phyloP scores from a whole-genome alignment of 75 land plant species.

The Cryptomeria japonica region DNA sequence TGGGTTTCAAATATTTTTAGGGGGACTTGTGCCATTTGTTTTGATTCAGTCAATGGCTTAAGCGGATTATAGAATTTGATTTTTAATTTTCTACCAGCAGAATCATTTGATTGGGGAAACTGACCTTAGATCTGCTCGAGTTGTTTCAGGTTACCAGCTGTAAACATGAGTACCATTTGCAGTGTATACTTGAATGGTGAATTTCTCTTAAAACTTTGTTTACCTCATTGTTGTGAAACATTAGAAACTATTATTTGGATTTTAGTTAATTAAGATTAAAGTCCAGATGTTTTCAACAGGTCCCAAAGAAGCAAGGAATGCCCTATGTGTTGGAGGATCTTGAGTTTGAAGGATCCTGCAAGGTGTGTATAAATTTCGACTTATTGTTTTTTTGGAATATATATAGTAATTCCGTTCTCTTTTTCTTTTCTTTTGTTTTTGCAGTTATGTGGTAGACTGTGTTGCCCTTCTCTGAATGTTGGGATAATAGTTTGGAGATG shows the following conservation, averaged over 20 bases:
- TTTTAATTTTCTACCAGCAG: background rate
- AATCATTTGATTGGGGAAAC: background rate
- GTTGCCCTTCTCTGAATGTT: background rate
- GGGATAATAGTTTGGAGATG: background rate
- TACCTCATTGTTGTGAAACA: background rate
- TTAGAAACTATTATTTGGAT: background rate
- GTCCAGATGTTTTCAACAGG: constrained; percentile 35
- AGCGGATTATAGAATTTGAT: background rate
- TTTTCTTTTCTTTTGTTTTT: background rate
- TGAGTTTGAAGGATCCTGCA: constrained; percentile 91
- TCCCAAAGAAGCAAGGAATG: constrained; percentile 98
- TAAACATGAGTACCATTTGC: constrained; percentile 98
- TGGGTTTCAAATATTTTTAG: background rate
- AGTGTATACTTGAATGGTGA: constrained; percentile 98
- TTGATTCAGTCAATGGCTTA: background rate
- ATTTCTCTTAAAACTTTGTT: background rate
- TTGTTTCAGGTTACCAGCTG: constrained; percentile 79
- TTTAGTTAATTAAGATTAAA: background rate
- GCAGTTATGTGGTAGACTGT: background rate
- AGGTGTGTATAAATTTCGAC: constrained; percentile 37
- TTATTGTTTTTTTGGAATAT: background rate
- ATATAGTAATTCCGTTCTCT: background rate
- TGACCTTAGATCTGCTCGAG: constrained; percentile 10
- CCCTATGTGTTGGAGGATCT: constrained; percentile 96
- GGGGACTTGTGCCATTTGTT: background rate